Conservation (phyloP, 2,329 filamentous ascomycete genomes). For the Fusarium gaditjirri region DNA sequence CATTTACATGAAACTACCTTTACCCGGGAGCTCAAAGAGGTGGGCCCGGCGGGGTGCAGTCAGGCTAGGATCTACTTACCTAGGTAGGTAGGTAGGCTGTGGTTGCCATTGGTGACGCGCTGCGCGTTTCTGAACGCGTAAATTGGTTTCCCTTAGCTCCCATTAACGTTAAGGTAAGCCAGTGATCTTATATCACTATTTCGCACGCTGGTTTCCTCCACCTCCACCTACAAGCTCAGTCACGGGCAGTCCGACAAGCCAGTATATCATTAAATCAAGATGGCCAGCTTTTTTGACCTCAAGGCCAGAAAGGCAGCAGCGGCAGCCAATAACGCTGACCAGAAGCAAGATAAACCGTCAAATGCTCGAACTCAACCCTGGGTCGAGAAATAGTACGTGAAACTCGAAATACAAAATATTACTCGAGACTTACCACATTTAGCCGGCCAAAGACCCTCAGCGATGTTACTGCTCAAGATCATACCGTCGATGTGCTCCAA, state of each 20-base stretch:
- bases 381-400: conserved; percentile 95
- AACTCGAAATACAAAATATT: background rate
- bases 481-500: conserved; percentile 92
- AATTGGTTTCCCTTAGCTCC: conserved; percentile 44
- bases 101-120: conserved; percentile 30
- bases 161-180: conserved; percentile 12
- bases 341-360: conserved; percentile 71
- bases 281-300: conserved; percentile 95
- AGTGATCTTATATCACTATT: conserved; percentile 2
- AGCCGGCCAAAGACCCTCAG: conserved; percentile 93
- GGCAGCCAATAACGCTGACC: conserved; percentile 70
- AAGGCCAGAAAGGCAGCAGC: conserved; percentile 88
- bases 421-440: conserved; percentile 14
- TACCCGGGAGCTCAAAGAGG: conserved; percentile 6
- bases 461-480: conserved; percentile 97
- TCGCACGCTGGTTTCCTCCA: background rate
- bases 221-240: background rate
- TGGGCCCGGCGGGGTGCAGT: background rate
- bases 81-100: background rate
- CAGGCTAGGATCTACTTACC: background rate
- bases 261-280: conserved; percentile 48
- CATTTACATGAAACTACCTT: background rate
- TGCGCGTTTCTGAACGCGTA: conserved; percentile 43
- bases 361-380: conserved; percentile 82
- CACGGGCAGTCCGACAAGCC: background rate